phyloP scores from a whole-genome alignment of 331 rosid genomes.

The Quercus lobata region DNA sequence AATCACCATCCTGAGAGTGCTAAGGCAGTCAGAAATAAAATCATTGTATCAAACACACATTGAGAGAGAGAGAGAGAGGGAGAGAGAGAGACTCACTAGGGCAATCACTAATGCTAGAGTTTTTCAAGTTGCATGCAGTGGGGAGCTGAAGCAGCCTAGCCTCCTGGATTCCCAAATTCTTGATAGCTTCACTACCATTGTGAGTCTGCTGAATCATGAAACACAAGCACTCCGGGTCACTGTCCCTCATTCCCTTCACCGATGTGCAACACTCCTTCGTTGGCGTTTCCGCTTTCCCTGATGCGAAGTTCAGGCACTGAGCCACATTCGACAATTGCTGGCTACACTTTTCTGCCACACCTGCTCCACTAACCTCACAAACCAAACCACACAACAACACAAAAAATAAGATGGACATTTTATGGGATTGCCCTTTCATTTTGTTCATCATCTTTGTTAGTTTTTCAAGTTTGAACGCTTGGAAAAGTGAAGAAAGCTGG shows the following conservation, averaged over 20 bases:
- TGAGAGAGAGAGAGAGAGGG: background rate
- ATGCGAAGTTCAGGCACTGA: slow-evolving; percentile 50
- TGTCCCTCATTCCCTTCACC: slow-evolving; percentile 34
- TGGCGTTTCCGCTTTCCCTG: slow-evolving; percentile 53
- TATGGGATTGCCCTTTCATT: background rate
- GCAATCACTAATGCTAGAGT: slow-evolving; percentile 54
- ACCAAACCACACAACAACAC: background rate
- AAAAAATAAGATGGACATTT: background rate
- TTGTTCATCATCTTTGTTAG: background rate
- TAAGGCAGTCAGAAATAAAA: too few species aligned
- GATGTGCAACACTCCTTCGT: slow-evolving; percentile 60
- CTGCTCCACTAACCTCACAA: background rate
- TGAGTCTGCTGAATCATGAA: slow-evolving; percentile 59
- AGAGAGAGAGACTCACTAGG: slow-evolving; percentile 45
- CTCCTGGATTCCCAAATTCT: slow-evolving; percentile 58
- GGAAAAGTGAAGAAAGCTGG: background rate
- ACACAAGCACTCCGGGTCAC: slow-evolving; percentile 70
- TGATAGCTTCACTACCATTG: slow-evolving; percentile 41
- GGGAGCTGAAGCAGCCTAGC: slow-evolving; percentile 69
- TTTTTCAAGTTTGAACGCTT: background rate
- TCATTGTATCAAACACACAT: background rate
- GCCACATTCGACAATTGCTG: slow-evolving; percentile 36
- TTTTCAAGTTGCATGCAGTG: slow-evolving; percentile 50
- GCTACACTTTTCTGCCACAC: slow-evolving; percentile 36
- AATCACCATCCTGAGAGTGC: too few species aligned